phyloP scores from a whole-genome alignment of 2,329 filamentous ascomycete species.

The Zasmidium angulare region DNA sequence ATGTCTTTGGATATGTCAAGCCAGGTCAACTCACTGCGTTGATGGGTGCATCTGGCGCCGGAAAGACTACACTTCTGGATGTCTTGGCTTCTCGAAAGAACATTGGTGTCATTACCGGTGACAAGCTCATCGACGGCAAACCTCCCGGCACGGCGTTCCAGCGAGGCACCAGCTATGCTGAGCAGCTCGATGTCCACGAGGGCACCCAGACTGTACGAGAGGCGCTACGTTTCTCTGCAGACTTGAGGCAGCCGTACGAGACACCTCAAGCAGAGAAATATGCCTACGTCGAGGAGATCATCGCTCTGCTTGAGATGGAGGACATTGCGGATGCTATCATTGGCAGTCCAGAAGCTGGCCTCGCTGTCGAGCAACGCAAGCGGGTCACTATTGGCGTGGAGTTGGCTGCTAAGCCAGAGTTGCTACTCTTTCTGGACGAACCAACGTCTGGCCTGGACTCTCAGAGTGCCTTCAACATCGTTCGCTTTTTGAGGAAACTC shows the following conservation, averaged over 20 bases:
- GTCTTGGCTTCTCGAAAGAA: slow-evolving; percentile 67
- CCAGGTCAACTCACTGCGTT: slow-evolving; percentile 52
- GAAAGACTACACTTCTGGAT: slow-evolving; percentile 82
- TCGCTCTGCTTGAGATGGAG: slow-evolving; percentile 65
- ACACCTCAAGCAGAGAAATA: slow-evolving; percentile 61
- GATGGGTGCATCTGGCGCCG: slow-evolving; percentile 64
- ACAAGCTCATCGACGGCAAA: slow-evolving; percentile 61
- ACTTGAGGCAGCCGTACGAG: slow-evolving; percentile 61
- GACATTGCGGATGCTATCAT: slow-evolving; percentile 67
- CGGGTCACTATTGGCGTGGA: slow-evolving; percentile 65
- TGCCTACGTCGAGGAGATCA: slow-evolving; percentile 65
- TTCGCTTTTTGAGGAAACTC: slow-evolving; percentile 74
- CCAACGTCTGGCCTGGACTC: slow-evolving; percentile 74
- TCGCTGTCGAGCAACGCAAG: slow-evolving; percentile 68
- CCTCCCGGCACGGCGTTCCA: slow-evolving; percentile 59
- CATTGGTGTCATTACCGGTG: slow-evolving; percentile 63
- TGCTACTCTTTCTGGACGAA: slow-evolving; percentile 77
- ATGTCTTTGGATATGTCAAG: slow-evolving; percentile 51
- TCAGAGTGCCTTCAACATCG: slow-evolving; percentile 73
- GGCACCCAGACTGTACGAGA: slow-evolving; percentile 63
- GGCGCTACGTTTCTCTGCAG: slow-evolving; percentile 65
- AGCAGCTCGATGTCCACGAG: slow-evolving; percentile 66
- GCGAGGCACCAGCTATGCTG: slow-evolving; percentile 63
- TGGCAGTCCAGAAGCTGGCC: slow-evolving; percentile 58
- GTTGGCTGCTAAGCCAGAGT: slow-evolving; percentile 64